Evolutionary conservation across 345 rosid species (phyloP).

Genomic region (Excoecaria cochinchinensis): DNA sequence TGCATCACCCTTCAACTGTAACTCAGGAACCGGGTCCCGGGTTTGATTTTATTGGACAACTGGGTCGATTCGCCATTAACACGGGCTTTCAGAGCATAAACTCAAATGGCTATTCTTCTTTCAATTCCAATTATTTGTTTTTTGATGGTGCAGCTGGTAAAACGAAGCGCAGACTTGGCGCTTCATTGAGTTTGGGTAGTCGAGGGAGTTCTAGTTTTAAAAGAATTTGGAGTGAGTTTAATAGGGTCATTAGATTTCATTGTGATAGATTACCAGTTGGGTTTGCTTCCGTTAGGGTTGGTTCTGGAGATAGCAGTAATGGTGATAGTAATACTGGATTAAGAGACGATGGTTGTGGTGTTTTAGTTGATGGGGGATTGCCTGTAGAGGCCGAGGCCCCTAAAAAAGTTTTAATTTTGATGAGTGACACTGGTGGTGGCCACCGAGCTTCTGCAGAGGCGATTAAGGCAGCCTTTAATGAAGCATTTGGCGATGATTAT

Average conservation of each 20-base stretch:
- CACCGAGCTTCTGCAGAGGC: constrained; percentile 99
- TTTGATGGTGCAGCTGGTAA: constrained; percentile 36
- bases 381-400: constrained; percentile 51
- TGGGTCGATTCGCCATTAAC: constrained; percentile 47
- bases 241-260: constrained; percentile 60
- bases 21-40: constrained; percentile 55
- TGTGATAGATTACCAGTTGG: constrained; percentile 77
- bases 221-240: constrained; percentile 59
- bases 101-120: constrained; percentile 49
- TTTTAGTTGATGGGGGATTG: constrained; percentile 57
- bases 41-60: constrained; percentile 50
- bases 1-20: constrained; percentile 67
- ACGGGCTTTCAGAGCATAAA: constrained; percentile 32
- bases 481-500: constrained; percentile 88
- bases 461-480: constrained; percentile 75
- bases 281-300: constrained; percentile 63
- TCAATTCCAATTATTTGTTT: constrained; percentile 50
- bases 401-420: constrained; percentile 86
- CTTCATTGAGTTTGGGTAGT: constrained; percentile 53
- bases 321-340: constrained; percentile 34
- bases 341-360: constrained; percentile 51
- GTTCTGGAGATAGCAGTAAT: constrained; percentile 37
- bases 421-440: constrained; percentile 99
- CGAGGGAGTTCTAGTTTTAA: constrained; percentile 39
- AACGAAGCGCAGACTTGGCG: constrained; percentile 40